phyloP scores from a whole-genome alignment of 805 yeast genomes.

The Blastobotrys parvus region DNA sequence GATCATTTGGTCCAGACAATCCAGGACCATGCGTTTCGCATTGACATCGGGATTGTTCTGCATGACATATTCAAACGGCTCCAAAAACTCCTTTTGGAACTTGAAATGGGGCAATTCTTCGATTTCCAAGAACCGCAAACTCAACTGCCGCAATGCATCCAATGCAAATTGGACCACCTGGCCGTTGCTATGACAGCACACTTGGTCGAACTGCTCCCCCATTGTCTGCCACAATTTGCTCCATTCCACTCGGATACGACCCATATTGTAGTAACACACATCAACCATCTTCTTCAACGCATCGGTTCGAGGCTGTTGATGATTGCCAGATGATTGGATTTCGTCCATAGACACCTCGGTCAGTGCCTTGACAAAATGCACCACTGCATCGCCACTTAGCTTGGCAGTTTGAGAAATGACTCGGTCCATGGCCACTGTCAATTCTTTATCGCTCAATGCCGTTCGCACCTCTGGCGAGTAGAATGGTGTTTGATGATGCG shows the following conservation, averaged over 20 bases:
- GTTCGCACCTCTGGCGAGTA: conserved; percentile 25
- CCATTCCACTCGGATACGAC: conserved; percentile 94
- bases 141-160: conserved; percentile 86
- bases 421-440: conserved; percentile 58
- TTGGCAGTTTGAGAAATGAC: conserved; percentile 77
- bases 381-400: conserved; percentile 75
- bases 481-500: conserved; percentile 4
- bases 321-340: conserved; percentile 77
- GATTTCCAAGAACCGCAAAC: conserved; percentile 84
- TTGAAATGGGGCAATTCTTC: conserved; percentile 94
- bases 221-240: conserved; percentile 88
- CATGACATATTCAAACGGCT: conserved; percentile 80
- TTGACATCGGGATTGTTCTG: conserved; percentile 55
- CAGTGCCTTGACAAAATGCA: conserved; percentile 78
- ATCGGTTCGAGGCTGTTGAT: conserved; percentile 79
- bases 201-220: conserved; percentile 80
- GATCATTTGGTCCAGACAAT: conserved; percentile 81
- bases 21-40: conserved; percentile 82
- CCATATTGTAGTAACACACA: conserved; percentile 96
- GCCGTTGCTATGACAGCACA: conserved; percentile 70
- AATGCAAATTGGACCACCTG: conserved; percentile 83
- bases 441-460: conserved; percentile 26
- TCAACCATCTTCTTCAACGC: conserved; percentile 94
- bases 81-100: conserved; percentile 87
- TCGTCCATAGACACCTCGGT: conserved; percentile 85